Conservation (phyloP, 176 grass and related monocot species). For the Stipa capillata region DNA sequence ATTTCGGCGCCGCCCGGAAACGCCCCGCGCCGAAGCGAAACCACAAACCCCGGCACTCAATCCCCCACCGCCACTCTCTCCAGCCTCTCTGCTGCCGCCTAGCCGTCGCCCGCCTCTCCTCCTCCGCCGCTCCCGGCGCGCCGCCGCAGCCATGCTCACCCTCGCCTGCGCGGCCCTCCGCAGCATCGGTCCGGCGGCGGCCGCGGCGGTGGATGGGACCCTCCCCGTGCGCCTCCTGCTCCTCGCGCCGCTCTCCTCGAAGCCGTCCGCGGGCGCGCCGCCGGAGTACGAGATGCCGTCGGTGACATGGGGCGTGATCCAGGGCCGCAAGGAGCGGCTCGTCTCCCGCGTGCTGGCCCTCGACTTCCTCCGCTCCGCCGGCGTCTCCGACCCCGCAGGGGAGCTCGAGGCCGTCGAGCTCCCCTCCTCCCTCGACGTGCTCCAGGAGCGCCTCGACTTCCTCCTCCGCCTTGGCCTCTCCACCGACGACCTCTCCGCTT, state of each 20-base stretch:
- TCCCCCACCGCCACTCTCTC: no score
- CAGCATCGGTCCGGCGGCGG: background rate
- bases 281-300: conserved; percentile 97
- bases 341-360: conserved; percentile 83
- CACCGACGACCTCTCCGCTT: conserved; percentile 80
- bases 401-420: conserved; percentile 84
- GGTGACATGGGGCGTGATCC: conserved; percentile 91
- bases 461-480: conserved; percentile 88
- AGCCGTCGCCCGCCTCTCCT: background rate
- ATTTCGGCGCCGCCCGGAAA: no score
- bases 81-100: no score
- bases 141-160: conserved; percentile 27
- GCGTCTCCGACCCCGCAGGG: conserved; percentile 57
- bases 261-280: conserved; percentile 32
- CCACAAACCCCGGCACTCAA: no score
- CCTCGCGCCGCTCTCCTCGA: conserved; percentile 3
- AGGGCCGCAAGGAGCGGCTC: conserved; percentile 86
- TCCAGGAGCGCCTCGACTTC: conserved; percentile 95
- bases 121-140: conserved; percentile 2
- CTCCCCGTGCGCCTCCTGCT: background rate
- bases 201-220: no score
- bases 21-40: no score
- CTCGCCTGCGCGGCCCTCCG: conserved; percentile 22
- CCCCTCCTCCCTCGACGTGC: conserved; percentile 85
- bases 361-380: conserved; percentile 85